Evolutionary conservation across 768 basidiomycete species (phyloP).

Genomic region (Leccinum subgranulosum): DNA sequence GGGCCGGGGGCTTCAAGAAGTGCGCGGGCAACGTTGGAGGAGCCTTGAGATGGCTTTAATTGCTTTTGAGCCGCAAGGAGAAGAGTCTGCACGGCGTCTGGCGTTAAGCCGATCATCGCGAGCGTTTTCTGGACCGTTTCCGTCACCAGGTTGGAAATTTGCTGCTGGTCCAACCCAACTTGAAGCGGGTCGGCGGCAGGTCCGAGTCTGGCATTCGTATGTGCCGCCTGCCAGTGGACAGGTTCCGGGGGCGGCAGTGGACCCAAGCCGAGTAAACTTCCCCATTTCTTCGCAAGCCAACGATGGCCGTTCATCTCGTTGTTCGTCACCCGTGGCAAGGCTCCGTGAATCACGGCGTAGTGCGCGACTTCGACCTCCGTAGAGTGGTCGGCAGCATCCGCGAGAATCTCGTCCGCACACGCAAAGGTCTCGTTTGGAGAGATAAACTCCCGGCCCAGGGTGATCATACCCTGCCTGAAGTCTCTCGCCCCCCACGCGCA

Average conservation of each 20-base stretch:
- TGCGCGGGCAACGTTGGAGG: too few species aligned
- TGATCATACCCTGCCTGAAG: slow-evolving; percentile 6
- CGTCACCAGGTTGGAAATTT: too few species aligned
- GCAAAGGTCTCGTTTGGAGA: not conserved
- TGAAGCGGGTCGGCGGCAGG: too few species aligned
- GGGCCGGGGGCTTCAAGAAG: too few species aligned
- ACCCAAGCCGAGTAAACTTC: slow-evolving; percentile 2
- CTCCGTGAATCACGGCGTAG: not conserved
- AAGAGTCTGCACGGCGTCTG: too few species aligned
- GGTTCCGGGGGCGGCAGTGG: not conserved
- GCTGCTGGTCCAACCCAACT: too few species aligned
- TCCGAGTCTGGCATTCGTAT: too few species aligned
- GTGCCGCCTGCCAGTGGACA: not conserved
- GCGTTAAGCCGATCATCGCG: too few species aligned
- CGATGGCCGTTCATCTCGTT: not conserved
- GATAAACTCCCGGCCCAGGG: not conserved
- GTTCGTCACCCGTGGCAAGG: slow-evolving; percentile 2
- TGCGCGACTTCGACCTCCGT: not conserved
- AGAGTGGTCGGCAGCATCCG: slow-evolving; percentile 1
- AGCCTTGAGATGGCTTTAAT: too few species aligned
- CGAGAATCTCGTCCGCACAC: not conserved
- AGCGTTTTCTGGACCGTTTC: too few species aligned
- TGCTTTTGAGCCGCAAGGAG: too few species aligned
- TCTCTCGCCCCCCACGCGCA: slow-evolving; percentile 2
- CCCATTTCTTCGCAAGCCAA: slow-evolving; percentile 4